These are phyloP conservation scores for Ampelomyces quisqualis DNA, from an alignment of 2,329 filamentous ascomycete species.

Conservation along the genomic window DNA sequence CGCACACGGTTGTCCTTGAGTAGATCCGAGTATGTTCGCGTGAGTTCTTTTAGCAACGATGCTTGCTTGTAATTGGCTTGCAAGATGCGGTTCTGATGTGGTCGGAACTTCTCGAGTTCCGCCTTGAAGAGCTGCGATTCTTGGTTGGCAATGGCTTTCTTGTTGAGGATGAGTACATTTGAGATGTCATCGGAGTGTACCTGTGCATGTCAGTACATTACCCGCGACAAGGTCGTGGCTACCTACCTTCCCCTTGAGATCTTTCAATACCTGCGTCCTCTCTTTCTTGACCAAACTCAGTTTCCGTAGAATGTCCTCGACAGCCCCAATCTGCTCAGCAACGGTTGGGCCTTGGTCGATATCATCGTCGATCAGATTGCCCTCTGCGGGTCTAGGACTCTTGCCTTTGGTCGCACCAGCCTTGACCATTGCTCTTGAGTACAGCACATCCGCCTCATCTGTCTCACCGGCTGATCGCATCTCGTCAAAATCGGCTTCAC, in stretches of 20 bases:
- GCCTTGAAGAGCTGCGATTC: slow-evolving; percentile 91
- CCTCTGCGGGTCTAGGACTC: slow-evolving; percentile 64
- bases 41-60: slow-evolving; percentile 91
- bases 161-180: slow-evolving; percentile 94
- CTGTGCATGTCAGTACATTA: slow-evolving; percentile 49
- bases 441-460: slow-evolving; percentile 83
- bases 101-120: slow-evolving; percentile 95
- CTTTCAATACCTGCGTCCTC: slow-evolving; percentile 86
- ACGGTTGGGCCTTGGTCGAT: slow-evolving; percentile 82
- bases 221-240: background rate
- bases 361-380: slow-evolving; percentile 85
- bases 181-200: slow-evolving; percentile 96
- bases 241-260: slow-evolving; percentile 92
- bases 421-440: slow-evolving; percentile 82
- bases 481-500: slow-evolving; percentile 87
- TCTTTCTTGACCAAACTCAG: slow-evolving; percentile 91
- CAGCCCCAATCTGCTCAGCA: slow-evolving; percentile 80
- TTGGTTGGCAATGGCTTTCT: slow-evolving; percentile 90
- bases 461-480: slow-evolving; percentile 88
- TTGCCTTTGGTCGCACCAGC: slow-evolving; percentile 65
- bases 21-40: slow-evolving; percentile 79
- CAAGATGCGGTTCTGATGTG: slow-evolving; percentile 85
- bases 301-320: slow-evolving; percentile 89
- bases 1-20: slow-evolving; percentile 92
- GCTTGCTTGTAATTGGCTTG: slow-evolving; percentile 96